These are phyloP conservation scores for Pseudophaeomoniella oleicola DNA, from an alignment of 2,329 filamentous ascomycete species.

Conservation along the genomic window DNA sequence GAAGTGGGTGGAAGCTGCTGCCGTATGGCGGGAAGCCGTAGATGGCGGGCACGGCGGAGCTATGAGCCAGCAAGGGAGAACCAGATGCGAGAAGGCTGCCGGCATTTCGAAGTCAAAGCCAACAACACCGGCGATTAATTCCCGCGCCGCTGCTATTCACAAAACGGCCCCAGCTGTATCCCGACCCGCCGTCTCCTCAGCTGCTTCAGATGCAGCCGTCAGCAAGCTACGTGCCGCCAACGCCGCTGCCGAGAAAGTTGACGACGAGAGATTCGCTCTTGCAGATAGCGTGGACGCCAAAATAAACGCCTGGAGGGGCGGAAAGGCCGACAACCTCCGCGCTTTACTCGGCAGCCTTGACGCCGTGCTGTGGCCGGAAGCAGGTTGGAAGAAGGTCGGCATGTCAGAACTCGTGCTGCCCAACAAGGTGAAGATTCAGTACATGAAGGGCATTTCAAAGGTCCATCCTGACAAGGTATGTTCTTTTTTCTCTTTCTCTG, in stretches of 20 bases:
- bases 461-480: conserved; percentile 96
- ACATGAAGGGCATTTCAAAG: conserved; percentile 99
- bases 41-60: conserved; percentile 75
- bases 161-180: neutral
- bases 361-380: conserved; percentile 75
- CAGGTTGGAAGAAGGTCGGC: conserved; percentile 93
- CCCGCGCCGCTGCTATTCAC: conserved; percentile 30
- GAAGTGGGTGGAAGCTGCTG: conserved; percentile 72
- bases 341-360: conserved; percentile 79
- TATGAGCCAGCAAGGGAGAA: conserved; percentile 69
- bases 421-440: conserved; percentile 90
- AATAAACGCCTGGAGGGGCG: conserved; percentile 69
- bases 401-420: conserved; percentile 86
- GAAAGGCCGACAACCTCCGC: conserved; percentile 83
- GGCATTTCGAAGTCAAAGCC: conserved; percentile 43
- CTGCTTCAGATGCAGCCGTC: conserved; percentile 59
- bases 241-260: conserved; percentile 66
- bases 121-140: conserved; percentile 7
- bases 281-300: conserved; percentile 71
- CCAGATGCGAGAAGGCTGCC: conserved; percentile 78
- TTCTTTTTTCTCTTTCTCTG: conserved; percentile 12
- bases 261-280: conserved; percentile 85
- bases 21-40: conserved; percentile 69
- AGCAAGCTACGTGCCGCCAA: conserved; percentile 71
- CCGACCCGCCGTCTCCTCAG: conserved; percentile 19